Base-by-base conservation (phyloP, 805 yeast species). In the Sungouiozyma ichnusensis region DNA sequence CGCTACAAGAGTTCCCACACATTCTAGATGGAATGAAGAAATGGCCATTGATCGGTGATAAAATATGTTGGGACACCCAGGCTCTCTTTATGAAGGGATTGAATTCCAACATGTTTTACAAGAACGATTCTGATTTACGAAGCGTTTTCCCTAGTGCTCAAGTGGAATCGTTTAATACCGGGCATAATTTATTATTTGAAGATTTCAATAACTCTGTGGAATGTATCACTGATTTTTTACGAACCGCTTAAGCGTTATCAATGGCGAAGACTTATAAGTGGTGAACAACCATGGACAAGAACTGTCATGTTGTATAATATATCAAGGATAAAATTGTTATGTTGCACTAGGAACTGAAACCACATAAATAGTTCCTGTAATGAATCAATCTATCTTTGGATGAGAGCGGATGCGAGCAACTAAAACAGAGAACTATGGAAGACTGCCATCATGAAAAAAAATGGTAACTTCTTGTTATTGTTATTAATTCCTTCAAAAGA, bases 11-110 rank as follows among this genome's bases (percentile, higher is more conserved):
- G 24, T 52, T 62, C 46, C 61, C 63, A 11, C 47, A 48, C 37
- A 35, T 57, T 14, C 33, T 61, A 4, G 49, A 51, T 7, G 48
- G 46, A 15, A 37, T 55, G 13, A 51, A 51, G 38, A 41, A 36
- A 2, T 57, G 61, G 56, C 60, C 60, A 9, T 14, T 6, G 17
- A 24, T 7, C 9, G 38, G 39, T 9, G 40, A 41, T 16, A 38
- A 38, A 8, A 19, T 27, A 7, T 35, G 44, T 14, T 44, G 52
- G 8, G 38, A 46, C 5, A 58, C 58, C 20, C 68, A 71, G 1
- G 65, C 68, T 2, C 47, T 71, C 35, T 68, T 76, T 38, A 56
- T 76, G 52, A 65, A 66, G 42, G 80, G 73, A 3, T 43, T 54
- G 15, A 43, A 62, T 14, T 72, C 78, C 2, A 52, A 57, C 0